Conservation (phyloP, 805 yeast species). For the Starmera caribaea region DNA sequence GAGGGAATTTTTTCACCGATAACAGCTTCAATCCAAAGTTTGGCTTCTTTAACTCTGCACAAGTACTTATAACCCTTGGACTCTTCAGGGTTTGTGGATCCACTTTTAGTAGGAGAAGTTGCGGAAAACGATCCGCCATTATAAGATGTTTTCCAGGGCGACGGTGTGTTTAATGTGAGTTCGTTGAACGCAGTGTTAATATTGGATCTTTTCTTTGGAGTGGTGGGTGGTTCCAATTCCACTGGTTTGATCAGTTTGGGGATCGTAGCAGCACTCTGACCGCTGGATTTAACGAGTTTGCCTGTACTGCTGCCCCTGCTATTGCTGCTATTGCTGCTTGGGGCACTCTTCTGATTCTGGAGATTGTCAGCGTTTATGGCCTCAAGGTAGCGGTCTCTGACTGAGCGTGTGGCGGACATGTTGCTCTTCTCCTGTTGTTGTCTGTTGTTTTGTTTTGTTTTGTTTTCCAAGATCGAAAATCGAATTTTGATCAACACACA, state of each 20-base stretch:
- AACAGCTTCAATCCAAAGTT: conserved; percentile 64
- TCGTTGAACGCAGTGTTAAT: too few relatives aligned
- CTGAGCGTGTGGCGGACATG: conserved; percentile 6
- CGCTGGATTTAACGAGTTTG: too few relatives aligned
- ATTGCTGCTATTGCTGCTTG: neutral
- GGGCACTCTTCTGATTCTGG: conserved; percentile 5
- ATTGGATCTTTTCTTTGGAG: too few relatives aligned
- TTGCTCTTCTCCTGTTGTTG: neutral
- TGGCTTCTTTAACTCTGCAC: conserved; percentile 76
- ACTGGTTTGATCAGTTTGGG: too few relatives aligned
- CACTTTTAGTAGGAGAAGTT: neutral
- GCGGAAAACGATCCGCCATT: neutral
- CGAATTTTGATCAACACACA: too few relatives aligned
- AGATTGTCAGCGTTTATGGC: conserved; percentile 9
- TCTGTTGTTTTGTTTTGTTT: neutral
- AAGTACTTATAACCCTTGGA: conserved; percentile 63
- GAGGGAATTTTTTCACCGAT: conserved; percentile 48
- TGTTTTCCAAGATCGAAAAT: neutral
- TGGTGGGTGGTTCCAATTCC: too few relatives aligned
- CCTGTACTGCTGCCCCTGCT: neutral
- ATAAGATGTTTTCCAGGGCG: neutral
- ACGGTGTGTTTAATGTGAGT: too few relatives aligned
- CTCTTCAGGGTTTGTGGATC: conserved; percentile 13
- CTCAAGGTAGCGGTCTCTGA: conserved; percentile 19
- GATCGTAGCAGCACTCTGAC: too few relatives aligned